Evolutionary conservation across 495 filamentous ascomycete genomes (phyloP).

Genomic region (Cetradonia linearis): DNA sequence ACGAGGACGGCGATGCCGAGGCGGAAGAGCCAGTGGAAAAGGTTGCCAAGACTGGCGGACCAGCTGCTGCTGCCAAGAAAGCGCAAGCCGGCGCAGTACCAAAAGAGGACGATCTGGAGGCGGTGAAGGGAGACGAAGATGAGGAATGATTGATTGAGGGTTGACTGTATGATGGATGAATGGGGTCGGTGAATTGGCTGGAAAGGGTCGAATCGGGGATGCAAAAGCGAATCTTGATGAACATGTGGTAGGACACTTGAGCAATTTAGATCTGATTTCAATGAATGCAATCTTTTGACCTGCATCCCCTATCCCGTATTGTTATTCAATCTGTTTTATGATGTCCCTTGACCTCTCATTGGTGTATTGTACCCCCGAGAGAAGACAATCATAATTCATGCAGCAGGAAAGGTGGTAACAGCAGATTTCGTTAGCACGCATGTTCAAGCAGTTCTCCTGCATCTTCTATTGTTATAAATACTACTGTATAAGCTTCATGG

Average conservation of each 20-base stretch:
- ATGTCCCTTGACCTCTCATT: neutral
- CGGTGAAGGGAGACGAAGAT: conserved; percentile 30
- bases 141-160: neutral
- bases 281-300: neutral
- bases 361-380: neutral
- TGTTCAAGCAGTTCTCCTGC: neutral
- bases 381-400: neutral
- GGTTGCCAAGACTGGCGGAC: conserved; percentile 34
- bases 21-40: conserved; percentile 29
- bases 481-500: neutral
- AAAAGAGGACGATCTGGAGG: conserved; percentile 40
- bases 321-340: neutral
- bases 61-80: conserved; percentile 36
- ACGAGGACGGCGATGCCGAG: conserved; percentile 31
- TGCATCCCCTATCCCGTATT: neutral
- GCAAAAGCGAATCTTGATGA: neutral
- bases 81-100: conserved; percentile 38
- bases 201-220: neutral
- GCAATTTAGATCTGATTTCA: neutral
- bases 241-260: neutral
- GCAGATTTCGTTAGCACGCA: neutral
- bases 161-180: neutral
- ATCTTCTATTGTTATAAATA: neutral
- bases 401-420: too few relatives aligned
- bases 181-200: neutral